Percentiles rank a stretch among this genome's conserved stretches.
Evolutionary conservation across 768 basidiomycete species (phyloP).

Genomic region (Xerocomellus amylosporus): DNA sequence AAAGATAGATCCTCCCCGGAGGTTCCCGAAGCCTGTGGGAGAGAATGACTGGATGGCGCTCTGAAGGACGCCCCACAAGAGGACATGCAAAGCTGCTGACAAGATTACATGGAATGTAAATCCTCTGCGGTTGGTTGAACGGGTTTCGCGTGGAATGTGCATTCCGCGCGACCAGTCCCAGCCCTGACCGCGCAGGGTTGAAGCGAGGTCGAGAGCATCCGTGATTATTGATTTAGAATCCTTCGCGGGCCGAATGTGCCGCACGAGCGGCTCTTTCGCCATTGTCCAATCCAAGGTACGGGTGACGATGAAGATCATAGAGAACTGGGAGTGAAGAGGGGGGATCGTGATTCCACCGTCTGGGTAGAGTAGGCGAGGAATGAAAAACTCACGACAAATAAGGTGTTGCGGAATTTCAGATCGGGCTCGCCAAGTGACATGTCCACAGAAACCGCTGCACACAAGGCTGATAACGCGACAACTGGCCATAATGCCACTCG

Average conservation of each 20-base stretch:
- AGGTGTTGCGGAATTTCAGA: neutral
- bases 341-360: neutral
- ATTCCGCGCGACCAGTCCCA: neutral
- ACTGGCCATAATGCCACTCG: constrained; percentile 48
- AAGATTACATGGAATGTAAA: neutral
- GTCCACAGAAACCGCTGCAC: constrained; percentile 29
- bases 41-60: neutral
- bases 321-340: constrained; percentile 4
- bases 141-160: neutral
- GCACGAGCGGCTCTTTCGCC: constrained; percentile 4
- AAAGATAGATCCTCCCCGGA: neutral
- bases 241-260: neutral
- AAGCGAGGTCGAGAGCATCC: neutral
- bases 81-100: neutral
- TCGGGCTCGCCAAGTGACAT: neutral
- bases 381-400: neutral
- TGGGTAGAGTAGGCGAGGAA: neutral
- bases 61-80: neutral
- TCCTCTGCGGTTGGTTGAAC: neutral
- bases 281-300: constrained; percentile 3
- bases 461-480: constrained; percentile 41
- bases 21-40: neutral
- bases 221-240: neutral
- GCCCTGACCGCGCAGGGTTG: neutral
- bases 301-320: constrained; percentile 8